These are phyloP conservation scores for Neofusicoccum laricinum DNA, from an alignment of 2,329 filamentous ascomycete species.

Conservation along the genomic window DNA sequence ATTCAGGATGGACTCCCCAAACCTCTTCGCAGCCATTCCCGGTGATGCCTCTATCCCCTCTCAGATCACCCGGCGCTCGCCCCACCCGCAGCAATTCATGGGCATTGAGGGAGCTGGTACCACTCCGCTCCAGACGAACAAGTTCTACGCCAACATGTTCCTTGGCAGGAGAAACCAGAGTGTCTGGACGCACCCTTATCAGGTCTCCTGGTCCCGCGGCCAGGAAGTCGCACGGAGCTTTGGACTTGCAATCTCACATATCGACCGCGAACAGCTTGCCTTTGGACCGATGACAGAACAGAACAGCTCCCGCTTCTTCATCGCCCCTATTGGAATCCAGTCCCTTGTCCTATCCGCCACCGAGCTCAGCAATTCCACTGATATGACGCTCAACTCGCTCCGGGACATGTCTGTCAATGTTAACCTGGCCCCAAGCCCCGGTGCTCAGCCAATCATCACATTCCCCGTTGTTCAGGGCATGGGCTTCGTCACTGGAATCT, in stretches of 20 bases:
- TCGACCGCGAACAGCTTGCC: constrained; percentile 65
- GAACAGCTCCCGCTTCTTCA: constrained; percentile 62
- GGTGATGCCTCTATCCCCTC: background rate
- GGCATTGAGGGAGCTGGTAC: background rate
- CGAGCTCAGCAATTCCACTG: constrained; percentile 65
- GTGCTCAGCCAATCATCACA: constrained; percentile 56
- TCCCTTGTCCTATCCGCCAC: constrained; percentile 76
- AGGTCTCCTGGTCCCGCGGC: constrained; percentile 44
- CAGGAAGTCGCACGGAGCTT: constrained; percentile 60
- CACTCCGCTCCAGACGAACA: constrained; percentile 62
- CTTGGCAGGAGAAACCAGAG: constrained; percentile 67
- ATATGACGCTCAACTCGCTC: constrained; percentile 19
- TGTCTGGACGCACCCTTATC: constrained; percentile 68
- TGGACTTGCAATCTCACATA: constrained; percentile 76
- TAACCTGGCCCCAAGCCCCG: constrained; percentile 57
- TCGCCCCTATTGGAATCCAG: constrained; percentile 80
- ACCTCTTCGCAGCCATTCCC: background rate
- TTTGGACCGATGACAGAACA: constrained; percentile 52
- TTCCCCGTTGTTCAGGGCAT: constrained; percentile 88
- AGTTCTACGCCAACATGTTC: constrained; percentile 71
- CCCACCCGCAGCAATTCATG: background rate
- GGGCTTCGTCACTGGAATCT: constrained; percentile 79
- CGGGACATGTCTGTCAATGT: constrained; percentile 61
- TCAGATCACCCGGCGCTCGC: background rate
- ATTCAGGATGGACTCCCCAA: background rate